A percentile compares a stretch with the other conserved stretches of the same genome.
phyloP scores from a whole-genome alignment of 176 grass and related monocot genomes.

The Cenchrus fungigraminus region DNA sequence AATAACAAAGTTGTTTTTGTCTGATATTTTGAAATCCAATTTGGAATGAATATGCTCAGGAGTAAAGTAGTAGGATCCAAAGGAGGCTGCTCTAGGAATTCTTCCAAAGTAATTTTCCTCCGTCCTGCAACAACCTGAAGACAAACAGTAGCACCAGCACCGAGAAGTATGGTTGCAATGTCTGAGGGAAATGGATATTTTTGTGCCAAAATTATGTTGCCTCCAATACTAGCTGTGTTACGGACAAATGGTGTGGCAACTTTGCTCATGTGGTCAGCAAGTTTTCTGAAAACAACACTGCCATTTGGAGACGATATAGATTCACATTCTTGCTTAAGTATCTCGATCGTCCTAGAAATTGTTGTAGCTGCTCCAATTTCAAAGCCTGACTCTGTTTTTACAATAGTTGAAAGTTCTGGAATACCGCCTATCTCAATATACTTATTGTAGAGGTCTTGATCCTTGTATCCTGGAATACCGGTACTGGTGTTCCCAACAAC shows the following conservation, averaged over 20 bases:
- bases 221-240: slow-evolving; percentile 81
- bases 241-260: slow-evolving; percentile 76
- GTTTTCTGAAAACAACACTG: slow-evolving; percentile 57
- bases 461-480: slow-evolving; percentile 70
- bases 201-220: slow-evolving; percentile 79
- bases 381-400: slow-evolving; percentile 40
- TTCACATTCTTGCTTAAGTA: slow-evolving; percentile 44
- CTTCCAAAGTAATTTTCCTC: slow-evolving; percentile 58
- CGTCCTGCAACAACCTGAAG: slow-evolving; percentile 54
- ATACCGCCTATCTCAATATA: slow-evolving; percentile 74
- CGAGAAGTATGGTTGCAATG: slow-evolving; percentile 78
- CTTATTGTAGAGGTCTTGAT: slow-evolving; percentile 55
- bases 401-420: slow-evolving; percentile 60
- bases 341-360: slow-evolving; percentile 61
- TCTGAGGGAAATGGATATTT: slow-evolving; percentile 71
- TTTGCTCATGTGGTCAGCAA: slow-evolving; percentile 82
- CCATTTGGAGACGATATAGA: slow-evolving; percentile 25
- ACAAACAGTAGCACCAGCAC: slow-evolving; percentile 54
- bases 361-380: slow-evolving; percentile 72
- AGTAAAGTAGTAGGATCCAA: slow-evolving; percentile 60
- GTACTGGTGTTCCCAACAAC: slow-evolving; percentile 68
- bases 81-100: slow-evolving; percentile 66
- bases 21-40: slow-evolving; percentile 34
- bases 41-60: slow-evolving; percentile 70
- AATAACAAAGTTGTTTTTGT: slow-evolving; percentile 39